These are phyloP conservation scores for Fragaria nilgerrensis DNA, from an alignment of 306 rosid species.

Conservation along the genomic window DNA sequence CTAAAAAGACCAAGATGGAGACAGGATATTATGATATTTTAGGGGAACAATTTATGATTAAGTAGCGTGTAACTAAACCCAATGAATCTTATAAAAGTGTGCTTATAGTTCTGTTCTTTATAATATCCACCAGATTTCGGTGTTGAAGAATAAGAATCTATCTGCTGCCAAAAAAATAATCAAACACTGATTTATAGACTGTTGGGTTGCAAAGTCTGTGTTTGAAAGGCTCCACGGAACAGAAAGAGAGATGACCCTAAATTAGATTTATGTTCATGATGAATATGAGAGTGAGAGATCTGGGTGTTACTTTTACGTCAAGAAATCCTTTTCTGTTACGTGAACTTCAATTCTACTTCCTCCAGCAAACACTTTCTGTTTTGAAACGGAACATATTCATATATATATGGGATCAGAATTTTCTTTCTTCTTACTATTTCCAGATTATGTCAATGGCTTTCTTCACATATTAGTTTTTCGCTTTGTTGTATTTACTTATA, in stretches of 20 bases:
- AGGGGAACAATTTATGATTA: neutral
- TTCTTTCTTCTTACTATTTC: neutral
- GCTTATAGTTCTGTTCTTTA: neutral
- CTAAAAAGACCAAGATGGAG: neutral
- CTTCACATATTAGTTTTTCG: neutral
- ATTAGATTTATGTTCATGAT: neutral
- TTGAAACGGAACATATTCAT: neutral
- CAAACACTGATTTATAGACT: neutral
- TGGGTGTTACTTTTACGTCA: slow-evolving; percentile 57
- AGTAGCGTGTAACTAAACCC: slow-evolving; percentile 11
- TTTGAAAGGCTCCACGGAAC: slow-evolving; percentile 21
- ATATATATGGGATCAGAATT: neutral
- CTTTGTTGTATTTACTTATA: neutral
- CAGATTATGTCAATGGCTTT: neutral
- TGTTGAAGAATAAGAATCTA: slow-evolving; percentile 8
- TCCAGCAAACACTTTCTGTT: slow-evolving; percentile 24
- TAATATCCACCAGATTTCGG: neutral
- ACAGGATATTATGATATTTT: neutral
- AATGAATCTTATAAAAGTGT: neutral
- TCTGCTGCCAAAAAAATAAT: neutral
- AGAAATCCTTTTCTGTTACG: slow-evolving; percentile 51
- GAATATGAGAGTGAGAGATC: slow-evolving; percentile 24
- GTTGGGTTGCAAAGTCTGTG: slow-evolving; percentile 14
- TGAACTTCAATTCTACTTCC: slow-evolving; percentile 37
- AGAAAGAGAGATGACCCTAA: neutral